Base-by-base conservation (phyloP, 1,139 yeast genomes). In the Geotrichum reessii region DNA sequence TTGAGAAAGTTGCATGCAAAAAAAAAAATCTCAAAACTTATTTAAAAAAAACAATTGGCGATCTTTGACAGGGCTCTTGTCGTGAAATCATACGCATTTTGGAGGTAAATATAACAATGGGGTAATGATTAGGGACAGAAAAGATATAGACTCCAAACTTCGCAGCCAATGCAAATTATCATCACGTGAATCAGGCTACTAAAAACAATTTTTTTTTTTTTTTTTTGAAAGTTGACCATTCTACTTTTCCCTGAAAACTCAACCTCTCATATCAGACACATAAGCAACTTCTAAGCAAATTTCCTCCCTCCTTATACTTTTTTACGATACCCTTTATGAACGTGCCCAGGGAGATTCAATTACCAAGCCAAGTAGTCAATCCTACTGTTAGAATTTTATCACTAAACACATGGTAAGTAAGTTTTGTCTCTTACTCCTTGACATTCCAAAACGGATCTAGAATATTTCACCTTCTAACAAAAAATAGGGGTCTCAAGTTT, bases 401-500 rank as follows among this genome's bases (percentile, higher is more conserved):
- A 17, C 52, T 67, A 8, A 67, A 67, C 56, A 66, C 69, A 57
- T 66, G 70, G 68, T 63, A 59, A 6, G 63, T 49, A 21, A 14
- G 7, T n/a, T 46, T 5, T 44, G 47, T 46, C 25, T 21, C n/a
- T 42, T 25, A 25, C 46, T 47, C 3, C 40, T 7, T 31, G 8
- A 12, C n/a, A 19, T 42, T 14, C 37, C n/a, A n/a, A 31, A 57
- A 49, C 42, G 19, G 14, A 11, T 8, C 33, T 9, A 22, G 22
- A 19, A 9, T n/a, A 47, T 17, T n/a, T 17, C 25, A 28, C 37
- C 48, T 52, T 51, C 44, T 57, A 52, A 40, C 47, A 83, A 89
- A 0, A 4, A 24, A 19, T 28, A 90, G 97, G 98, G 99, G 99
- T 1, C 76, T 93, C 62, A 91, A 90, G 67, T 86, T 75, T 68